A percentile compares a stretch with the other conserved stretches of the same genome.
These are phyloP conservation scores for Tremella fuciformis DNA, from an alignment of 768 basidiomycete species.

Conservation along the genomic window DNA sequence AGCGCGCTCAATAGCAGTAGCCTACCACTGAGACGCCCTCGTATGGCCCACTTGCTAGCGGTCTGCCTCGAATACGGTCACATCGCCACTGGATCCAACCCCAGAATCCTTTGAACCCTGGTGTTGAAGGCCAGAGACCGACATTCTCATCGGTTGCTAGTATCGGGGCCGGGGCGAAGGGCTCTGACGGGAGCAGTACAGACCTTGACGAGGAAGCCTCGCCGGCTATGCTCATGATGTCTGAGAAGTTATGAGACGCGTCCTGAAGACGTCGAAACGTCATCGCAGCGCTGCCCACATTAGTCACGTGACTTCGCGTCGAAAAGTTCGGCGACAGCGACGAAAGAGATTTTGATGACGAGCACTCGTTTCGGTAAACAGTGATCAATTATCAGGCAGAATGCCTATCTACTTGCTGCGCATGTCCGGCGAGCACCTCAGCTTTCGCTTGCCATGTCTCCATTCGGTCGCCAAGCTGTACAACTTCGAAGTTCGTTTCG, in stretches of 20 bases:
- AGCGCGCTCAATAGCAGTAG: not conserved
- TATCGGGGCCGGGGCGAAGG: constrained; percentile 24
- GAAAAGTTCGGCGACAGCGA: not conserved
- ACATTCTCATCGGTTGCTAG: constrained; percentile 57
- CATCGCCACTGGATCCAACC: constrained; percentile 73
- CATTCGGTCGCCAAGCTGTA: constrained; percentile 70
- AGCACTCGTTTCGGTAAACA: not conserved
- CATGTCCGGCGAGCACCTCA: constrained; percentile 75
- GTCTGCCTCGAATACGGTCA: constrained; percentile 69
- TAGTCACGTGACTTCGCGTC: not conserved
- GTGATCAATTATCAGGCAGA: not conserved
- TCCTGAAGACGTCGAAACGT: no score
- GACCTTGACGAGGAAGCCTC: constrained; percentile 1
- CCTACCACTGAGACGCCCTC: constrained; percentile 37
- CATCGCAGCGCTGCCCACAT: not conserved
- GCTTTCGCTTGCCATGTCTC: constrained; percentile 82
- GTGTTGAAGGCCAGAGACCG: constrained; percentile 66
- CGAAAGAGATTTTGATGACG: not conserved
- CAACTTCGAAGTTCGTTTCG: constrained; percentile 62
- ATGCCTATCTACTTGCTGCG: constrained; percentile 61
- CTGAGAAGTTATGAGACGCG: no score
- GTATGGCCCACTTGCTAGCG: constrained; percentile 55
- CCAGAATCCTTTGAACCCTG: constrained; percentile 69
- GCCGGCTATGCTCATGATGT: not conserved
- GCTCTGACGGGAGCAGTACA: constrained; percentile 19